Percentiles rank a stretch among this genome's conserved stretches.
Evolutionary conservation across 495 filamentous ascomycete genomes (phyloP).

Genomic region (Podospora anserina): DNA sequence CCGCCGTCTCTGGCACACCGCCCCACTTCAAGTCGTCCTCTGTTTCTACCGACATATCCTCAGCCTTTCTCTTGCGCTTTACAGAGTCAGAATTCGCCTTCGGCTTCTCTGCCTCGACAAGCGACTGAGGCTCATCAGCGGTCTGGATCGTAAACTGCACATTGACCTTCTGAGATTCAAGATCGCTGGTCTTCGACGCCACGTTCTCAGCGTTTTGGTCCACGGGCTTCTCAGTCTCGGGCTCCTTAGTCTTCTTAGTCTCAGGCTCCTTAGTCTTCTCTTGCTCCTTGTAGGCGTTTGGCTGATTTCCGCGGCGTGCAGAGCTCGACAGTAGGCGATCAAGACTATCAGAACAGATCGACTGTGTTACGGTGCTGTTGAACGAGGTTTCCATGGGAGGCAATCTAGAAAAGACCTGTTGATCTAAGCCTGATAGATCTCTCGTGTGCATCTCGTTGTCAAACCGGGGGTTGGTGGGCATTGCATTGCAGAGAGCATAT

Average conservation of each 20-base stretch:
- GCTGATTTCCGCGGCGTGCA: background rate
- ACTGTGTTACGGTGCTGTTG: background rate
- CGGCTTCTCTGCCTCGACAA: background rate
- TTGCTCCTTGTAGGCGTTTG: background rate
- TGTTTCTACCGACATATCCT: conserved; percentile 35
- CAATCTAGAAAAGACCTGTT: background rate
- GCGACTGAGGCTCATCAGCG: background rate
- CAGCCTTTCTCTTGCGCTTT: conserved; percentile 31
- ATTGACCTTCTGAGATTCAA: background rate
- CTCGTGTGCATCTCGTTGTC: background rate
- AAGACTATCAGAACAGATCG: background rate
- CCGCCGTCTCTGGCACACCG: background rate
- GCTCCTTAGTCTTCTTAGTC: background rate
- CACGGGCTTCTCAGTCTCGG: background rate
- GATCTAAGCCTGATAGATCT: background rate
- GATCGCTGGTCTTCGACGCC: background rate
- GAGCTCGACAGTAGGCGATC: background rate
- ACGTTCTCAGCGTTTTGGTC: background rate
- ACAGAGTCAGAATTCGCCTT: background rate
- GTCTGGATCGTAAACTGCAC: background rate
- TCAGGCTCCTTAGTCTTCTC: background rate
- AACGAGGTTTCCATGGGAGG: background rate
- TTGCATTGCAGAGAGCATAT: conserved; percentile 6
- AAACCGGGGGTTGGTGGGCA: background rate
- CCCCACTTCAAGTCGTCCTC: conserved; percentile 27